These are phyloP conservation scores for Globisporangium spinosum DNA, from an alignment of 352 stramenopile species.

Conservation along the genomic window DNA sequence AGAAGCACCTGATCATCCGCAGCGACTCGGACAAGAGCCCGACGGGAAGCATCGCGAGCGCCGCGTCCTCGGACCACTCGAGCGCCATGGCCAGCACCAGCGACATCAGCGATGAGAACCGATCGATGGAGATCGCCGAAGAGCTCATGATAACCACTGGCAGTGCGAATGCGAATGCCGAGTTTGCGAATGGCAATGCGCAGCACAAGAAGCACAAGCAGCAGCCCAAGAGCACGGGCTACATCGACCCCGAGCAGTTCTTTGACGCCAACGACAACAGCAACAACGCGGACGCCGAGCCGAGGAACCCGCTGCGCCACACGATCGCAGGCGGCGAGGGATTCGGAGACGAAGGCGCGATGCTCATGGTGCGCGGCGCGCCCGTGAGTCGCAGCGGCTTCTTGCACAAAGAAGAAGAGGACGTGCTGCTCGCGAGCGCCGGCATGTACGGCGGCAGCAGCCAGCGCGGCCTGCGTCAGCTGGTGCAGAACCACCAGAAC, in stretches of 20 bases:
- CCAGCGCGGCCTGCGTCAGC: conserved; percentile 63
- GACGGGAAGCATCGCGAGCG: conserved; percentile 38
- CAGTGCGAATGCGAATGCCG: no score
- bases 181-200: not conserved
- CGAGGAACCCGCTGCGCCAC: conserved; percentile 24
- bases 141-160: conserved; percentile 13
- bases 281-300: conserved; percentile 14
- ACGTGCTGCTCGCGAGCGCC: conserved; percentile 66
- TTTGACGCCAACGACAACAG: conserved; percentile 8
- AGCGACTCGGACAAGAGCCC: conserved; percentile 46
- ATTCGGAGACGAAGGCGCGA: conserved; percentile 42
- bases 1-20: conserved; percentile 72
- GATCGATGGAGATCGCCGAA: conserved; percentile 34
- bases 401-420: conserved; percentile 67
- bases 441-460: conserved; percentile 66
- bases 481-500: conserved; percentile 74
- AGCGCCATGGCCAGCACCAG: conserved; percentile 24
- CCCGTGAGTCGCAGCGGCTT: conserved; percentile 51
- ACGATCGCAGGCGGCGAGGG: conserved; percentile 26
- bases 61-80: conserved; percentile 33
- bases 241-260: not conserved
- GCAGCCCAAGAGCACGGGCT: conserved; percentile 12
- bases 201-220: conserved; percentile 10
- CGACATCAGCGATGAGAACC: conserved; percentile 37
- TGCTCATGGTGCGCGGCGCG: conserved; percentile 33